phyloP scores from a whole-genome alignment of 1,139 yeast genomes.

The Wickerhamiella infanticola region DNA sequence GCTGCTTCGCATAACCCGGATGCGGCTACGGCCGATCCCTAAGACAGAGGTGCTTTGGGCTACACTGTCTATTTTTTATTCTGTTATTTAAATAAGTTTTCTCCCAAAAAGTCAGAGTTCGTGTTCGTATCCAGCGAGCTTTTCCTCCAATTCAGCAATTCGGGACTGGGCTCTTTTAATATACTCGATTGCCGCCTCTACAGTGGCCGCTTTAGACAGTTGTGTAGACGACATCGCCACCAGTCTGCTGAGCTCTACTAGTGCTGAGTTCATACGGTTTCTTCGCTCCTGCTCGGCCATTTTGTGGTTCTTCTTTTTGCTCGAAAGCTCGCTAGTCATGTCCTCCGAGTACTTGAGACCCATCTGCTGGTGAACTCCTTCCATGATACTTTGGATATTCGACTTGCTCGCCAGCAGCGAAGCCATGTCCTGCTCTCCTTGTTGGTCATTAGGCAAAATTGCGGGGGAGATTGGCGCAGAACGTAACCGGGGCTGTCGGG shows the following conservation, averaged over 20 bases:
- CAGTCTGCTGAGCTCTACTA: slow-evolving; percentile 52
- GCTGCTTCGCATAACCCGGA: slow-evolving; percentile 8
- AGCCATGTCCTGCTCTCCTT: not conserved
- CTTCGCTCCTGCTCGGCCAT: slow-evolving; percentile 93
- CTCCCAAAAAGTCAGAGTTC: not conserved
- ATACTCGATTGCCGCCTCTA: slow-evolving; percentile 55
- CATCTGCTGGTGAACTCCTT: slow-evolving; percentile 28
- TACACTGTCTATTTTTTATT: too few species aligned
- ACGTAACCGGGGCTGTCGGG: not conserved
- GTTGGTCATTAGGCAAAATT: not conserved
- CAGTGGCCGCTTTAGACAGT: slow-evolving; percentile 70
- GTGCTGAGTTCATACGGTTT: slow-evolving; percentile 77
- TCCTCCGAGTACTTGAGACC: slow-evolving; percentile 29
- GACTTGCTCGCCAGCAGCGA: slow-evolving; percentile 16
- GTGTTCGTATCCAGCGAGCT: not conserved
- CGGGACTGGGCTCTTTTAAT: slow-evolving; percentile 10
- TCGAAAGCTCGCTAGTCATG: slow-evolving; percentile 25
- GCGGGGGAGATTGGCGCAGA: slow-evolving; percentile 1
- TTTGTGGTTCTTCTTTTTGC: slow-evolving; percentile 57
- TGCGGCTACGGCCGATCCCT: too few species aligned
- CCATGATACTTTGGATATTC: slow-evolving; percentile 31
- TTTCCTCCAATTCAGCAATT: slow-evolving; percentile 9
- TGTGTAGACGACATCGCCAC: slow-evolving; percentile 36
- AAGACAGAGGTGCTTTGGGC: too few species aligned
- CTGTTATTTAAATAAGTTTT: not conserved